A percentile compares a stretch with the other conserved stretches of the same genome.
Conservation (phyloP, 2,329 filamentous ascomycete species). For the Didymella lethalis region DNA sequence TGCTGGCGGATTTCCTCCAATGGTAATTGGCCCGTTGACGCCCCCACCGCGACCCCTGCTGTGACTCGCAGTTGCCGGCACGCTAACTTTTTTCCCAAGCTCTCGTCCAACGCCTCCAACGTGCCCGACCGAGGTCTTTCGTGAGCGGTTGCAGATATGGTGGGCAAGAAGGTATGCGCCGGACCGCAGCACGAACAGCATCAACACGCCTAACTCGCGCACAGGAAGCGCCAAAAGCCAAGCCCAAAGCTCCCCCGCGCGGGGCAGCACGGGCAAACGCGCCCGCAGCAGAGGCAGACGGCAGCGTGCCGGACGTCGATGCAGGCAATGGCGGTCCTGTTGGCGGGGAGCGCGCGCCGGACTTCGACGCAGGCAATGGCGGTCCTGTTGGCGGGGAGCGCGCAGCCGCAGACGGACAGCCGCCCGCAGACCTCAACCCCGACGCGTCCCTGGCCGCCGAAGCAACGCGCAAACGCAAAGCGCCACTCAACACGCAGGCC, state of each 20-base stretch:
- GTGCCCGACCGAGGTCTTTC: conserved; percentile 22
- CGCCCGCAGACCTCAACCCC: conserved; percentile 28
- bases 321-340: conserved; percentile 13
- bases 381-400: conserved; percentile 13
- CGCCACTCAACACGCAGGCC: conserved; percentile 36
- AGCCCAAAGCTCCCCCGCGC: conserved; percentile 44
- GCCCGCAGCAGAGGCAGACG: conserved; percentile 25
- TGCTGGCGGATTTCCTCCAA: conserved; percentile 38
- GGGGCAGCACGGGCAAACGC: conserved; percentile 39
- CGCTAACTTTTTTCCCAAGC: conserved; percentile 41
- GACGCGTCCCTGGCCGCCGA: conserved; percentile 35
- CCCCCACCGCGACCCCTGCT: conserved; percentile 24
- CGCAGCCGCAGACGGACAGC: conserved; percentile 7
- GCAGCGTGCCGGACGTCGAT: conserved; percentile 21
- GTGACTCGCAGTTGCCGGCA: conserved; percentile 37
- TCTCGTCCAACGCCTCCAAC: conserved; percentile 18
- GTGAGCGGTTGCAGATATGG: conserved; percentile 37
- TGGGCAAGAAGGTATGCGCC: conserved; percentile 40
- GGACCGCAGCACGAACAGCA: background rate
- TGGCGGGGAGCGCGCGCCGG: conserved; percentile 14
- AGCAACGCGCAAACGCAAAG: conserved; percentile 39
- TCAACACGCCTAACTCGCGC: conserved; percentile 19
- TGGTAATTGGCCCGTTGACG: conserved; percentile 32
- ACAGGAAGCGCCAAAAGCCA: conserved; percentile 39
- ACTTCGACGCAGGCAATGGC: conserved; percentile 16